Evolutionary conservation across 202 grass and related monocot species (phyloP).

Genomic region (Zizania palustris): DNA sequence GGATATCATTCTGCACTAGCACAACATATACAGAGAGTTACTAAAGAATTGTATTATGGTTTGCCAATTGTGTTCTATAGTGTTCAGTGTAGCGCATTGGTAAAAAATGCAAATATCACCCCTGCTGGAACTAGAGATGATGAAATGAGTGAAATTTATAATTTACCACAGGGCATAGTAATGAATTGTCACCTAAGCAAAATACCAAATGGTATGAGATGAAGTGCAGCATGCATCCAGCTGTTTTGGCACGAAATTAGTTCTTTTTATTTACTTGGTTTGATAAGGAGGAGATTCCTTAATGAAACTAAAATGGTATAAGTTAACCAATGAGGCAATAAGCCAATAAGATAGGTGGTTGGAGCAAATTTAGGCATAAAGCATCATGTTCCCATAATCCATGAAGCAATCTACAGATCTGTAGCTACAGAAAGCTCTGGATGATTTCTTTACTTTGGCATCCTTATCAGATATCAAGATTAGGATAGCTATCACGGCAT

Average conservation of each 20-base stretch:
- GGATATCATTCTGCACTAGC: conserved; percentile 85
- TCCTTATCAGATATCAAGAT: background rate
- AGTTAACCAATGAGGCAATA: background rate
- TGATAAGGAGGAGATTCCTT: background rate
- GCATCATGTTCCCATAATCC: background rate
- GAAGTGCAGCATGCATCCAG: background rate
- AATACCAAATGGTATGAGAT: background rate
- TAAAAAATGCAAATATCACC: conserved; percentile 8
- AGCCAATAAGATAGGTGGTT: background rate
- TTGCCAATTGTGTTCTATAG: background rate
- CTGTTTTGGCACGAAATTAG: background rate
- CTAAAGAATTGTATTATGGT: background rate
- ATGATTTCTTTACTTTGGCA: background rate
- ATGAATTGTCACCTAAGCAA: background rate
- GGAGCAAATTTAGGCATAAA: background rate
- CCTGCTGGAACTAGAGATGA: conserved; percentile 6
- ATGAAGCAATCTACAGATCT: background rate
- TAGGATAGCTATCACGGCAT: background rate
- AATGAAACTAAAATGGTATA: background rate
- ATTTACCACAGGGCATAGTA: background rate
- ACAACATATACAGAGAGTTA: conserved; percentile 31
- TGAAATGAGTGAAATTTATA: background rate
- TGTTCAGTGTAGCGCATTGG: conserved; percentile 4
- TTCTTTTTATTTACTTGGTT: background rate
- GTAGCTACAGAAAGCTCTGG: background rate